Evolutionary conservation across 2,329 filamentous ascomycete genomes (phyloP), one percentile per base, ranked within the genome.

Genomic region (Parastagonospora avenae): DNA sequence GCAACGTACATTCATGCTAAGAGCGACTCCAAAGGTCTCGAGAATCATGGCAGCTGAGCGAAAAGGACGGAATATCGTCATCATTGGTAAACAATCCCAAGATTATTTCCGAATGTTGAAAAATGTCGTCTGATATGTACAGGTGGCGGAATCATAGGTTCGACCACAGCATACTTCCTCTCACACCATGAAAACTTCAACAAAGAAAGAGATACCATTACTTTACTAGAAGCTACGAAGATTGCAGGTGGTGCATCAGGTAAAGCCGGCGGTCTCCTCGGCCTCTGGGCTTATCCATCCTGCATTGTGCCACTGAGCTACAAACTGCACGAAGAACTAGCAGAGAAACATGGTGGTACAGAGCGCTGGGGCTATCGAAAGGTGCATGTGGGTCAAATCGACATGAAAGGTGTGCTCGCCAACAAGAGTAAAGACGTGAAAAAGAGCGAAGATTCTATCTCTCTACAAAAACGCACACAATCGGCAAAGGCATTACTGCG

Each of bases 131-230:
- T 52, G 31, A 59, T 41, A 1, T 38, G 7, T 11, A 5, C 45
- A 91, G 92, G 93, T 62, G 93, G 92, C 62, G 93, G 93, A 63
- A 92, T 97, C 57, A 96, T 97, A 64, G 94, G 94, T 67, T 89
- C 86, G 72, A 94, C 91, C 42, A 92, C 90, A 4, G 92, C 93
- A 50, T 97, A 97, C 75, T 97, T 87, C 69, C 80, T 97, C 37
- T 94, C 92, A 2, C 87, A 90, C 57, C 92, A 97, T 72, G 86
- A 90, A 27, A 86, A 83, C 28, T 97, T 90, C 77, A 82, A 94
- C 71, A 85, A 87, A 36, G 75, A 82, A 16, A 83, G 84, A 46
- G 90, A 96, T 72, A 87, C 81, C 46, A 88, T 97, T 64, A 96
- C 90, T 1, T 80, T 99, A 28, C 81, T 97, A 47, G 94, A 99